phyloP scores from a whole-genome alignment of 2,329 filamentous ascomycete species.

The Fusarium sp. region DNA sequence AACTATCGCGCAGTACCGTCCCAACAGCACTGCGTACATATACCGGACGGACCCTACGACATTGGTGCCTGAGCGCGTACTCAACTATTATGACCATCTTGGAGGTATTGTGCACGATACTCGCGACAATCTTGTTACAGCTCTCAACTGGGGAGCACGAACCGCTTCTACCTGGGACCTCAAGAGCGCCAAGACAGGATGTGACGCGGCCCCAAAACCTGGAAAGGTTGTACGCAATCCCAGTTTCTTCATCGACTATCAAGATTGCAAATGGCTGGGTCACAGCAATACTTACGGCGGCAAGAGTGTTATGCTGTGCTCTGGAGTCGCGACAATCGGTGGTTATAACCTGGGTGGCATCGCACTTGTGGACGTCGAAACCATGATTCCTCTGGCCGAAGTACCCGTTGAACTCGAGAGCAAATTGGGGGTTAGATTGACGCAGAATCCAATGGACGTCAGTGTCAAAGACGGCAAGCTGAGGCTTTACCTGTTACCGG shows the following conservation, averaged over 20 bases:
- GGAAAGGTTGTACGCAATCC: conserved; percentile 50
- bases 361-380: conserved; percentile 58
- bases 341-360: conserved; percentile 56
- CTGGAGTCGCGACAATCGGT: conserved; percentile 55
- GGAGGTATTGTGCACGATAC: conserved; percentile 60
- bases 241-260: conserved; percentile 60
- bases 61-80: conserved; percentile 50
- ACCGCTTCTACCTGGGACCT: conserved; percentile 54
- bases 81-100: conserved; percentile 56
- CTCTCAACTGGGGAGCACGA: conserved; percentile 60
- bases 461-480: conserved; percentile 56
- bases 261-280: conserved; percentile 64
- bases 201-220: conserved; percentile 34
- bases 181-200: conserved; percentile 16
- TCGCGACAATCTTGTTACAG: conserved; percentile 49
- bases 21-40: conserved; percentile 58
- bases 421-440: conserved; percentile 53
- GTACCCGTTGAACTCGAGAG: conserved; percentile 58
- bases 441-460: conserved; percentile 62
- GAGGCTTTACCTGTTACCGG: conserved; percentile 60
- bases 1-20: conserved; percentile 59
- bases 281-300: conserved; percentile 50
- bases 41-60: conserved; percentile 53
- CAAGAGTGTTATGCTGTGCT: conserved; percentile 60
- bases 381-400: conserved; percentile 58